Evolutionary conservation across 2,329 filamentous ascomycete genomes (phyloP), one percentile per base, ranked within the genome.

Genomic region (Teratosphaeria destructans): DNA sequence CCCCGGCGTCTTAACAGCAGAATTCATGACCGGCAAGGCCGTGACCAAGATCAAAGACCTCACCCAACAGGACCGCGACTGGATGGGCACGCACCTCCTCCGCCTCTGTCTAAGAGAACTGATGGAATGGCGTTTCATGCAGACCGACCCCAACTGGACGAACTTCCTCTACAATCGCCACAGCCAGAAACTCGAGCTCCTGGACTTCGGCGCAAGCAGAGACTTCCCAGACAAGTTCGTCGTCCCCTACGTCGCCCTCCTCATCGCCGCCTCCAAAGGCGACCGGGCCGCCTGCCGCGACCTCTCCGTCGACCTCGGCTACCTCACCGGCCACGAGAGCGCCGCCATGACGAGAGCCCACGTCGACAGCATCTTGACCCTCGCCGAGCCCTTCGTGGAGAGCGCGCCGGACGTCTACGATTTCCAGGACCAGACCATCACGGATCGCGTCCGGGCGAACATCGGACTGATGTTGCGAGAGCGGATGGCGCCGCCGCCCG

Each of bases 101-200:
- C 88, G 91, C 3, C 85, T 99, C 11, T 97, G 91, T 71, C 82
- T 97, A 47, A 87, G 92, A 60, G 94, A 97, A 76, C 93, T 97
- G 67, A 87, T 87, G 64, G 90, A 96, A 74, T 97, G 96, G 82
- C 86, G 82, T 62, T 97, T 95, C 78, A 99, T 99, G 94, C 94
- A 99, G 77, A 99, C 94, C 5, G 94, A 99, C 71, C 94, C 94
- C 49, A 99, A 99, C 79, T 99, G 94, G 94, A 97, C 93, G 37
- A 99, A 99, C 75, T 99, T 99, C 74, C 81, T 97, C 23, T 99
- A 90, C 79, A 94, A 97, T 68, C 78, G 85, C 1, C 67, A 78
- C 23, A 84, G 81, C 3, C 62, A 67, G 59, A 88, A 85, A 70
- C 85, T 99, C 14, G 92, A 96, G 74, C 83, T 99, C 0, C 85